Evolutionary conservation across 345 rosid species (phyloP).

Genomic region (Corymbia maculata): DNA sequence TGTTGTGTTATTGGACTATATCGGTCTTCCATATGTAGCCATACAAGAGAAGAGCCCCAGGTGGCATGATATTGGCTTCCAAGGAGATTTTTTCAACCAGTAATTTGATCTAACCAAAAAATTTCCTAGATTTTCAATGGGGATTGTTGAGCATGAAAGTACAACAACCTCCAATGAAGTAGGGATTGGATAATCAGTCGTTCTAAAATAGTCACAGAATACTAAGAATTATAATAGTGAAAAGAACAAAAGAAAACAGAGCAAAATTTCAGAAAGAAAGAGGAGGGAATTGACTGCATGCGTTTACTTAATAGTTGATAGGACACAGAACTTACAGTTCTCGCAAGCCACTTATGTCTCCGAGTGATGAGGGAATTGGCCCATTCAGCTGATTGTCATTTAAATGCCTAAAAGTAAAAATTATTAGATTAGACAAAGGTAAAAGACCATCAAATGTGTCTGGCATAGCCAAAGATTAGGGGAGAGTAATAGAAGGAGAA

Average conservation of each 20-base stretch:
- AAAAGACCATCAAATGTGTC: background rate
- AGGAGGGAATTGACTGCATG: background rate
- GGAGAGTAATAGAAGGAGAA: background rate
- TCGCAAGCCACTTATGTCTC: constrained; percentile 33
- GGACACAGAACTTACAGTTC: constrained; percentile 60
- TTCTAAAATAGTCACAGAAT: background rate
- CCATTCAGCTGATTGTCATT: constrained; percentile 67
- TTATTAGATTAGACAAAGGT: background rate
- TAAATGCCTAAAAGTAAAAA: constrained; percentile 49
- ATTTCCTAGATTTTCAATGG: background rate
- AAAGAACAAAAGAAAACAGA: background rate
- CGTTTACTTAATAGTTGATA: background rate
- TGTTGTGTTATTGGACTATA: background rate
- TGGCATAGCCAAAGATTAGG: background rate
- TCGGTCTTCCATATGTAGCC: background rate
- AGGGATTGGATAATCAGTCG: background rate
- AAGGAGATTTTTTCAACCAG: background rate
- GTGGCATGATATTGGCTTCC: background rate
- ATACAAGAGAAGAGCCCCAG: background rate
- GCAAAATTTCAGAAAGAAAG: background rate
- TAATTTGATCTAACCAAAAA: background rate
- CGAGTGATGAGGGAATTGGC: constrained; percentile 49
- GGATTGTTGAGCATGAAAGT: background rate
- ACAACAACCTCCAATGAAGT: background rate
- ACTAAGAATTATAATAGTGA: background rate